Evolutionary conservation across 2,329 filamentous ascomycete genomes (phyloP).

Genomic region (Dactylellina leptospora): DNA sequence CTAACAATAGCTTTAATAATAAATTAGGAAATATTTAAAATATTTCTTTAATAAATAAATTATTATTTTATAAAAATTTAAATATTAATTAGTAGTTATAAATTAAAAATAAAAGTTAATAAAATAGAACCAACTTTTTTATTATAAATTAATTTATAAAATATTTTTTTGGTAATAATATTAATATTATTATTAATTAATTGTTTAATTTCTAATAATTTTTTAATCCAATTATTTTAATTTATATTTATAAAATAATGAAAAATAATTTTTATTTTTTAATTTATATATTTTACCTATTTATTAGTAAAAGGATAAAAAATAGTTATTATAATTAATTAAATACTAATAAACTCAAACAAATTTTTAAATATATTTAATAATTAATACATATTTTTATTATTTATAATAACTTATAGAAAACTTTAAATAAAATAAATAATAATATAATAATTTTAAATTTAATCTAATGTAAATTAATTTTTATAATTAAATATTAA

Average conservation of each 20-base stretch:
- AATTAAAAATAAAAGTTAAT: neutral
- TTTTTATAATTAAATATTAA: no score
- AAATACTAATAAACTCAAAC: neutral
- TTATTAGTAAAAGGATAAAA: neutral
- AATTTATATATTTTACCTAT: neutral
- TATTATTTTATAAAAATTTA: neutral
- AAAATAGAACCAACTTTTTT: neutral
- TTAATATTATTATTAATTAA: neutral
- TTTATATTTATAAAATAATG: slow-evolving; percentile 1
- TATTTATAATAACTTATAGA: neutral
- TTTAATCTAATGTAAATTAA: no score
- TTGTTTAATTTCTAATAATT: neutral
- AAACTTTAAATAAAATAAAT: neutral
- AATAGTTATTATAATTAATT: neutral
- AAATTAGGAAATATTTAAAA: neutral
- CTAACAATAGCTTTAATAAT: neutral
- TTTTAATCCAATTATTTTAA: neutral
- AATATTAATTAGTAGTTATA: neutral
- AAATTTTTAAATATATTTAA: no score
- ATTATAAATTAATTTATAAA: neutral
- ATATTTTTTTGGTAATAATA: neutral
- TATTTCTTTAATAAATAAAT: neutral
- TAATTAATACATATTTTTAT: no score
- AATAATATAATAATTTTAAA: no score
- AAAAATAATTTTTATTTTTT: neutral